Conservation (phyloP, 2,329 filamentous ascomycete species). For the Colletotrichum salicis region DNA sequence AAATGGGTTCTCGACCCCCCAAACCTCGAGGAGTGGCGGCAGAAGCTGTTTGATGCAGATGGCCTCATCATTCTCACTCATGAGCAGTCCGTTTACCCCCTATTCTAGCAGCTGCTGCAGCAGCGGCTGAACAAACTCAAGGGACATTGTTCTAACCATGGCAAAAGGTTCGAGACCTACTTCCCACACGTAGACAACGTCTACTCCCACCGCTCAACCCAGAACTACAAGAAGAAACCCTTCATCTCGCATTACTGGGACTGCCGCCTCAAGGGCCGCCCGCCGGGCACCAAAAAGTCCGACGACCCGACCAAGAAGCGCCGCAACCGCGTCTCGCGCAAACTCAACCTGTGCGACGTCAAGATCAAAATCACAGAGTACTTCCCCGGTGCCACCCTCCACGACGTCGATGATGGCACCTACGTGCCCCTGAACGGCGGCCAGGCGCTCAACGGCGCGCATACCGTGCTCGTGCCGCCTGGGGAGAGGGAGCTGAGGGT, state of each 20-base stretch:
- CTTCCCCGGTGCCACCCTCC: constrained; percentile 64
- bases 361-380: constrained; percentile 90
- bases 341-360: constrained; percentile 84
- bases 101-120: not conserved
- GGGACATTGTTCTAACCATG: constrained; percentile 19
- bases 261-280: constrained; percentile 82
- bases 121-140: no score
- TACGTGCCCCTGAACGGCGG: constrained; percentile 24
- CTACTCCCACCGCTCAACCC: constrained; percentile 85
- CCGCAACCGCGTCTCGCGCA: constrained; percentile 78
- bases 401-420: constrained; percentile 37
- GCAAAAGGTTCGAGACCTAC: constrained; percentile 80
- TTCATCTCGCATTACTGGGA: constrained; percentile 88
- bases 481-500: constrained; percentile 29
- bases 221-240: constrained; percentile 83
- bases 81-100: constrained; percentile 68
- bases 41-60: constrained; percentile 80
- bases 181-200: constrained; percentile 87
- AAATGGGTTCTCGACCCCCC: constrained; percentile 74
- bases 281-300: constrained; percentile 81
- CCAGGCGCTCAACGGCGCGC: constrained; percentile 35
- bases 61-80: constrained; percentile 77
- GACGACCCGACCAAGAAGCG: constrained; percentile 86
- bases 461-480: constrained; percentile 36
- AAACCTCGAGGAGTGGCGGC: constrained; percentile 74